phyloP scores from a whole-genome alignment of 306 rosid species.

The Glycine tomentella region DNA sequence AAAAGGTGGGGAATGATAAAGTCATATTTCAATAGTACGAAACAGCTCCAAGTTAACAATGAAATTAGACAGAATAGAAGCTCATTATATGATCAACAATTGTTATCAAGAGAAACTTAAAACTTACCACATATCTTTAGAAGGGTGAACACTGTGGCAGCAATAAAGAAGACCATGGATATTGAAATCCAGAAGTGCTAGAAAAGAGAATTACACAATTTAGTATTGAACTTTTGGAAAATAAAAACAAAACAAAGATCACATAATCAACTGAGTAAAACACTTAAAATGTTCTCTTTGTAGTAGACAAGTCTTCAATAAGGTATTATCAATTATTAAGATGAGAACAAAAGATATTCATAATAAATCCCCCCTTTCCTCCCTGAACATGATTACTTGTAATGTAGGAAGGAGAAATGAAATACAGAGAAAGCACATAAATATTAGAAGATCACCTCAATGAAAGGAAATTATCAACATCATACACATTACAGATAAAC shows the following conservation, averaged over 20 bases:
- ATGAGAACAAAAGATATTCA: conserved; percentile 13
- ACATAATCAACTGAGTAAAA: conserved; percentile 35
- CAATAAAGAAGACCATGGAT: conserved; percentile 95
- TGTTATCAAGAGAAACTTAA: conserved; percentile 35
- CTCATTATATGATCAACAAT: conserved; percentile 31
- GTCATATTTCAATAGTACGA: conserved; percentile 1
- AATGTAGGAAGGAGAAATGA: conserved; percentile 12
- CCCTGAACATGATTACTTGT: conserved; percentile 2
- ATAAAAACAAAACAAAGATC: conserved; percentile 23
- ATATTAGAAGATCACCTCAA: neutral
- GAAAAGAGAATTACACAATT: conserved; percentile 48
- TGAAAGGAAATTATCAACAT: neutral
- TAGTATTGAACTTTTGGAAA: conserved; percentile 37
- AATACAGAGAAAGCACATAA: conserved; percentile 8
- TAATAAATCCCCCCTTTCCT: neutral
- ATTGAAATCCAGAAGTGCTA: conserved; percentile 99
- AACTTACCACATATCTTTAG: conserved; percentile 88
- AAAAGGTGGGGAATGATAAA: neutral
- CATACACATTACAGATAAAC: neutral
- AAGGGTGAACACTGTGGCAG: conserved; percentile 89
- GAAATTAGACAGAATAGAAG: neutral
- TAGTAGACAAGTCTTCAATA: conserved; percentile 3
- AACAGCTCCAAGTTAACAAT: conserved; percentile 30
- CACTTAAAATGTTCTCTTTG: conserved; percentile 11
- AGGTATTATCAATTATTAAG: conserved; percentile 27